A percentile compares a stretch with the other conserved stretches of the same genome.
These are phyloP conservation scores for Ceratocystis albifundus DNA, from an alignment of 2,329 filamentous ascomycete genomes.

Conservation along the genomic window DNA sequence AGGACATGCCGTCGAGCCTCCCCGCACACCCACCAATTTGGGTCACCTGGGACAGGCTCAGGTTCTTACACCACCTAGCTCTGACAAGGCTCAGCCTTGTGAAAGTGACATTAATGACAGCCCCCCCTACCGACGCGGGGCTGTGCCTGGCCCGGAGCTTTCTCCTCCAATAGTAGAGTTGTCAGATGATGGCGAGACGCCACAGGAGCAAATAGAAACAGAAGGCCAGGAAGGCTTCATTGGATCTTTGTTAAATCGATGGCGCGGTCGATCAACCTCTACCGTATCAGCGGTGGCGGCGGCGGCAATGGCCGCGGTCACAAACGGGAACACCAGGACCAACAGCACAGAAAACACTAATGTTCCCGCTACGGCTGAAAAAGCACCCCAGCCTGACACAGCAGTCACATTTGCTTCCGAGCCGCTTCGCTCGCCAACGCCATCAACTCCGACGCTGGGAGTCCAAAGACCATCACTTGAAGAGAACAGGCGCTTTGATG, in stretches of 20 bases:
- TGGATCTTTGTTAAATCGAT: constrained; percentile 13
- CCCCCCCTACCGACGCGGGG: neutral
- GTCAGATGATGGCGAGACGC: neutral
- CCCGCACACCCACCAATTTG: neutral
- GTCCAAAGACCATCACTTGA: constrained; percentile 10
- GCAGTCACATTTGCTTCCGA: neutral
- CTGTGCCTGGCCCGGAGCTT: neutral
- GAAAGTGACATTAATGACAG: neutral
- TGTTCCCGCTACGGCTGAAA: neutral
- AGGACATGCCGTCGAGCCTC: constrained; percentile 27
- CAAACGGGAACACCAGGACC: neutral
- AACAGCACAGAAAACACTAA: constrained; percentile 1
- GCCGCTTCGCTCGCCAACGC: neutral
- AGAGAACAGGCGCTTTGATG: neutral
- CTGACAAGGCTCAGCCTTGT: constrained; percentile 3
- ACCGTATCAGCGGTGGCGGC: constrained; percentile 10
- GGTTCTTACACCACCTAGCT: constrained; percentile 8
- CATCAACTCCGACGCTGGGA: neutral
- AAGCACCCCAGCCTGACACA: neutral
- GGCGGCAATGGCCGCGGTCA: constrained; percentile 14
- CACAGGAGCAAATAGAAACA: neutral
- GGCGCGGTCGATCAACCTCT: constrained; percentile 10
- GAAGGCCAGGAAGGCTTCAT: constrained; percentile 14
- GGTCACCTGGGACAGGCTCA: constrained; percentile 1
- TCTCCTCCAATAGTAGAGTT: neutral